A percentile compares a stretch with the other conserved stretches of the same genome.
Conservation (phyloP, 148 eudicot genomes). For the Pharnaceum exiguum region DNA sequence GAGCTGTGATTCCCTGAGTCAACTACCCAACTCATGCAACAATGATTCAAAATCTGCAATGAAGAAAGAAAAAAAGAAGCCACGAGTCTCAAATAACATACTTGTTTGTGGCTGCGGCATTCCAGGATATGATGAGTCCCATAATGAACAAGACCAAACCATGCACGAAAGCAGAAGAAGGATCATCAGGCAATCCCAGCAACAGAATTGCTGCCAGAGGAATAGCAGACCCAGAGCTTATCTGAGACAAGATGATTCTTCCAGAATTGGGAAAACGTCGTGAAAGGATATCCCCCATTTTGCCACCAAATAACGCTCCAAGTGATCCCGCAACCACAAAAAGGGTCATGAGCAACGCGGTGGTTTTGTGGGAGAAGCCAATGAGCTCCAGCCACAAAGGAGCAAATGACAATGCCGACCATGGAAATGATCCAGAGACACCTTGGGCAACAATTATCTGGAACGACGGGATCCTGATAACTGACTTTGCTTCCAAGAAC, state of each 20-base stretch:
- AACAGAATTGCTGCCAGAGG: slow-evolving; percentile 75
- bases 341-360: slow-evolving; percentile 60
- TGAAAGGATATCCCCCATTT: slow-evolving; percentile 72
- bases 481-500: slow-evolving; percentile 55
- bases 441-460: slow-evolving; percentile 86
- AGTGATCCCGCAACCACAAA: slow-evolving; percentile 51
- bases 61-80: background rate
- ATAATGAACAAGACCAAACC: slow-evolving; percentile 58
- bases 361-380: slow-evolving; percentile 75
- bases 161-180: slow-evolving; percentile 46
- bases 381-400: slow-evolving; percentile 94
- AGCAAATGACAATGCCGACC: slow-evolving; percentile 74
- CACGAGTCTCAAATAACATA: slow-evolving; percentile 22
- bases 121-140: slow-evolving; percentile 76
- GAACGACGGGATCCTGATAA: slow-evolving; percentile 62
- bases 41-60: background rate
- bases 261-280: slow-evolving; percentile 60
- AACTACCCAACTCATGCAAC: background rate
- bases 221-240: slow-evolving; percentile 72
- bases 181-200: slow-evolving; percentile 59
- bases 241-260: slow-evolving; percentile 75
- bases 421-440: slow-evolving; percentile 75
- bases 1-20: no score
- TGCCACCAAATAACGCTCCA: slow-evolving; percentile 80
- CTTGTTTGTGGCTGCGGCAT: slow-evolving; percentile 83